Evolutionary conservation across 139 green algal species (phyloP), one percentile per base, ranked within the genome.

Genomic region (Diplosphaera chodatii): DNA sequence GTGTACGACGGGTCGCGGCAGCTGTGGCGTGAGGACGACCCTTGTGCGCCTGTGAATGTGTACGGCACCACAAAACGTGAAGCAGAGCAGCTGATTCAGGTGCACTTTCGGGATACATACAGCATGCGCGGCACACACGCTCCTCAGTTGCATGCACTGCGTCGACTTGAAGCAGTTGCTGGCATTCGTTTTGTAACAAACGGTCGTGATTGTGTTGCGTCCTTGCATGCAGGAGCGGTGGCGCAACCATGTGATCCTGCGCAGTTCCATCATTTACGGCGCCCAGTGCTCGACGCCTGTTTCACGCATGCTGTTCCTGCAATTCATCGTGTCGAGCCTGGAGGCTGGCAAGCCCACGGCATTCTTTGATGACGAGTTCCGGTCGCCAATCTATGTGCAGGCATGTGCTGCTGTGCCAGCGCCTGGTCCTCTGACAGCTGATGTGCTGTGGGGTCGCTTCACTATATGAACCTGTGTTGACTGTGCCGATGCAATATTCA

Each of bases 211-310:
- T n/a, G n/a, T n/a, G n/a, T n/a, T n/a, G n/a, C n/a, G n/a, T n/a
- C n/a, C n/a, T n/a, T n/a, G n/a, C n/a, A 66, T 88, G 63, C 75
- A 83, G 75, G 55, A 56, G 16, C 27, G 65, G 18, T 88, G 83
- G 81, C 28, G 67, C 20, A 78, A 85, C 32, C 80, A 87, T 72
- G 84, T 82, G 32, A 92, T 91, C 64, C 68, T 92, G 55, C 62
- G 87, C 32, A 80, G 59, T 69, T 89, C 82, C 66, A 83, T 92
- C 70, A 92, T 92, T 40, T 87, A 82, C 40, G 87, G 87, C 21
- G 77, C 76, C 1, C 63, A 83, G 28, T 70, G 78, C 4, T 77
- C 81, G 22, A 48, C 80, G 28, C 68, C 79, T 18, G 78, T 87
- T 0, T 59, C 63, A 4, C 66, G 83, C 4, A n/a, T 33, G 64